Conservation (phyloP, 352 stramenopile species). For the Phytophthora tentaculata region DNA sequence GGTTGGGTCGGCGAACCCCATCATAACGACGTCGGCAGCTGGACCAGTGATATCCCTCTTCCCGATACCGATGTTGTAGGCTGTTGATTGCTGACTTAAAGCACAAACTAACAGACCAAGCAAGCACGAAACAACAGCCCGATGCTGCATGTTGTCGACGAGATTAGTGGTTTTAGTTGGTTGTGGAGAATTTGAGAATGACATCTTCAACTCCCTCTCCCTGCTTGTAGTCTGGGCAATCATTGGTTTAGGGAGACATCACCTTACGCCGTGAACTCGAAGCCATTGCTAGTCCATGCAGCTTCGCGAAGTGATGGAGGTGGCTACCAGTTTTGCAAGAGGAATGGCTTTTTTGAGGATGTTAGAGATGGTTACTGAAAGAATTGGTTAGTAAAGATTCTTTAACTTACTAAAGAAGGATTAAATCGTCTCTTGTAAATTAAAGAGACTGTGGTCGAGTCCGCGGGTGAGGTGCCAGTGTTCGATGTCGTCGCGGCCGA, state of each 20-base stretch:
- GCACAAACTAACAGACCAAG: not conserved
- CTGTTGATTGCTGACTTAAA: not conserved
- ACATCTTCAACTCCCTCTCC: not conserved
- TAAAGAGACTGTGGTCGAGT: too few species aligned
- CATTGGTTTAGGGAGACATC: not conserved
- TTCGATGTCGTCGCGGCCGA: too few species aligned
- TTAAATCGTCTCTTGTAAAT: too few species aligned
- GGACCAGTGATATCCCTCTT: conserved; percentile 72
- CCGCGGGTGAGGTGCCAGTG: too few species aligned
- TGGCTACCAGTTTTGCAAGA: not conserved
- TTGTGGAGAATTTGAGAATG: not conserved
- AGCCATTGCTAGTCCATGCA: not conserved
- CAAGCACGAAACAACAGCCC: not conserved
- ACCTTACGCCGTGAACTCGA: not conserved
- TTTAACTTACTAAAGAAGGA: too few species aligned
- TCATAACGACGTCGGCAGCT: conserved; percentile 64
- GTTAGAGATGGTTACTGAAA: too few species aligned
- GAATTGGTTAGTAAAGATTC: too few species aligned
- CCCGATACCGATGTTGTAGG: conserved; percentile 59
- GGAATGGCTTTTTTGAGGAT: not conserved
- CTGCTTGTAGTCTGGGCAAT: not conserved
- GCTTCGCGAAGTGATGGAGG: not conserved
- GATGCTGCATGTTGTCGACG: not conserved
- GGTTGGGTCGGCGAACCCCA: conserved; percentile 60
- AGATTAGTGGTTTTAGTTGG: not conserved